Base-by-base conservation (phyloP, 805 yeast species). In the Cyberlindnera misumaiensis region DNA sequence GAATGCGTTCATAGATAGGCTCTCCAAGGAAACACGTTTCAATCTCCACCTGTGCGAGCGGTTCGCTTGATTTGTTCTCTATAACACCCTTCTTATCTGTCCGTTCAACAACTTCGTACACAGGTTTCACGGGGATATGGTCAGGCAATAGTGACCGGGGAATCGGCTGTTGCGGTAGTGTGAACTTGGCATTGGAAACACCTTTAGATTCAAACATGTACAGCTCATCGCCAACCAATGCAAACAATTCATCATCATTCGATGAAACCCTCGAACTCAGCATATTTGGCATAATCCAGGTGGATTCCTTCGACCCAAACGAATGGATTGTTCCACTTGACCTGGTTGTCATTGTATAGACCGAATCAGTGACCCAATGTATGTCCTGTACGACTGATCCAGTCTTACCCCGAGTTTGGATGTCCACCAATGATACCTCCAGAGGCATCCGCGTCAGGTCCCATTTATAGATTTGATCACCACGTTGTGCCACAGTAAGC, bases 381-480 rank as follows among this genome's bases (percentile, higher is more conserved):
- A 80, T 57, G 14, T 72, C 66, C 26, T 63, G 61, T 16, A 80
- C 67, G 2, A 64, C 53, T 0, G 83, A 75, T 6, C 77, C 68
- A 1, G 84, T 78, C 48, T 75, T 77, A 2, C 89, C 88, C 17
- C 87, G 63, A 11, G 58, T 59, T 46, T 76, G 78, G 44, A 74
- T 72, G 13, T 82, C 86, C 35, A 77, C 52, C 16, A 80, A 56
- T 1, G 72, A 62, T 3, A 80, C 65, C 43, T 75, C 75, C 2
- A 49, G 51, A 2, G 79, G 74, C 28, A 69, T 60, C 39, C 67
- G 65, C 32, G 78, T 64, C 39, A 72, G 64, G 49, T 81, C 88
- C 83, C 86, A 81, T 45, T 77, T 62, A 48, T 67, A 77, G 5
- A 81, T 60, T 35, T 65, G 70, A 52, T 82, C 86, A 3, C 89